phyloP scores from a whole-genome alignment of 2,329 filamentous ascomycete species.

The Cryphonectria japonica region DNA sequence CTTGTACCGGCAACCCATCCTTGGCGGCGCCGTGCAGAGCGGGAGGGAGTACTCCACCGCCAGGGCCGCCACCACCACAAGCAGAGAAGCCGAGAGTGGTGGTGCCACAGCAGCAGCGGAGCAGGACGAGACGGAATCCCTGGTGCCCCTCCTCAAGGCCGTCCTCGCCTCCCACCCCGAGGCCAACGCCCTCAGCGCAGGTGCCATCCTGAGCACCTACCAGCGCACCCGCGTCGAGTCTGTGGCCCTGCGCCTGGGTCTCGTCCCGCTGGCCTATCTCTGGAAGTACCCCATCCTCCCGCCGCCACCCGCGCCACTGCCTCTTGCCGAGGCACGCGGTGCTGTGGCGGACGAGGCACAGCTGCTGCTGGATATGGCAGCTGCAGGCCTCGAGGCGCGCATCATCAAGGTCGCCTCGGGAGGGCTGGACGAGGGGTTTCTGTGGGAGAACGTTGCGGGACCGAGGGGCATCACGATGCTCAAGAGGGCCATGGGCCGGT shows the following conservation, averaged over 20 bases:
- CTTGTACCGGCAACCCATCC: conserved; percentile 79
- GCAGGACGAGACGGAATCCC: conserved; percentile 86
- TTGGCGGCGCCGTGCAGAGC: conserved; percentile 70
- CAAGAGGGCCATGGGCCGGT: conserved; percentile 62
- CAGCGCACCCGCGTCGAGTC: conserved; percentile 96
- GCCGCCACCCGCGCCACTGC: conserved; percentile 37
- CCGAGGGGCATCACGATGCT: conserved; percentile 50
- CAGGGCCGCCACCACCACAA: conserved; percentile 16
- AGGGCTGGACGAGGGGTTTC: conserved; percentile 76
- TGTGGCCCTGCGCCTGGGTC: conserved; percentile 80
- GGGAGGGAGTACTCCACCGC: conserved; percentile 66
- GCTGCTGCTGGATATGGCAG: conserved; percentile 81
- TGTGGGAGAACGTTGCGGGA: conserved; percentile 80
- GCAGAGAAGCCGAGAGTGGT: conserved; percentile 16
- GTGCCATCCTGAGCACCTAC: conserved; percentile 93
- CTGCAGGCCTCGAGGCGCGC: conserved; percentile 78
- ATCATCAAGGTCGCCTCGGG: conserved; percentile 95
- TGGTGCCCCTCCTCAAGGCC: conserved; percentile 72
- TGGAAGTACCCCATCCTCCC: conserved; percentile 89
- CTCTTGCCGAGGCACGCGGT: conserved; percentile 25
- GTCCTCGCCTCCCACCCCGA: conserved; percentile 73
- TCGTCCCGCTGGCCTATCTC: conserved; percentile 82
- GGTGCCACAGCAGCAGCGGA: conserved; percentile 23
- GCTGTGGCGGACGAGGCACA: conserved; percentile 49
- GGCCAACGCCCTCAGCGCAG: conserved; percentile 84